These are phyloP conservation scores for Candolleomyces eurysporus DNA, from an alignment of 768 basidiomycete species.

Conservation along the genomic window DNA sequence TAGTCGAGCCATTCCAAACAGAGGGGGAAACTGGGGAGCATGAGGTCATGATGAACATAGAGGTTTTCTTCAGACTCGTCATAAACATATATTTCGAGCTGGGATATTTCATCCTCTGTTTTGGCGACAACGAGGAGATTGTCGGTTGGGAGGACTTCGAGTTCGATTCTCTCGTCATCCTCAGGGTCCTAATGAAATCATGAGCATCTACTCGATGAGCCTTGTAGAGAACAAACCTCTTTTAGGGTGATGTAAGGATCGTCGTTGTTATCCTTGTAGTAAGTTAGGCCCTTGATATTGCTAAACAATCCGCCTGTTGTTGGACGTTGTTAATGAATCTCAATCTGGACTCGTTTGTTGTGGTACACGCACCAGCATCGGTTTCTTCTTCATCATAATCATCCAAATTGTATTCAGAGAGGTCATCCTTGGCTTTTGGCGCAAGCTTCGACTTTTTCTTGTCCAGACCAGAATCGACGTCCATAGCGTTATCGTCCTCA, in stretches of 20 bases:
- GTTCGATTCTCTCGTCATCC: constrained; percentile 84
- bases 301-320: constrained; percentile 81
- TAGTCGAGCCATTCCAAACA: constrained; percentile 99
- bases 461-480: constrained; percentile 8
- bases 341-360: constrained; percentile 1
- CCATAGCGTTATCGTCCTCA: constrained; percentile 12
- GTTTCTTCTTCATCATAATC: constrained; percentile 82
- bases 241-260: constrained; percentile 97
- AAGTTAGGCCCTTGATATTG: constrained; percentile 92
- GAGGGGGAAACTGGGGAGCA: constrained; percentile 96
- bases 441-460: background rate
- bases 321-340: background rate
- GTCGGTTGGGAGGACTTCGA: constrained; percentile 87
- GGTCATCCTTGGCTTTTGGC: constrained; percentile 52
- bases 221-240: constrained; percentile 55
- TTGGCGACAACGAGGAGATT: constrained; percentile 91
- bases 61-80: constrained; percentile 90
- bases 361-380: constrained; percentile 26
- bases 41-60: constrained; percentile 95
- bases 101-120: constrained; percentile 95
- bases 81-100: constrained; percentile 94
- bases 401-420: constrained; percentile 87
- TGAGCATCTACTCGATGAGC: constrained; percentile 7
- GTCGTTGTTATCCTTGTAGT: constrained; percentile 87
- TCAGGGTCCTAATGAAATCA: constrained; percentile 50